Evolutionary conservation across 2,329 filamentous ascomycete genomes (phyloP), one percentile per base, ranked within the genome.

Genomic region (Fusarium protoensiforme): DNA sequence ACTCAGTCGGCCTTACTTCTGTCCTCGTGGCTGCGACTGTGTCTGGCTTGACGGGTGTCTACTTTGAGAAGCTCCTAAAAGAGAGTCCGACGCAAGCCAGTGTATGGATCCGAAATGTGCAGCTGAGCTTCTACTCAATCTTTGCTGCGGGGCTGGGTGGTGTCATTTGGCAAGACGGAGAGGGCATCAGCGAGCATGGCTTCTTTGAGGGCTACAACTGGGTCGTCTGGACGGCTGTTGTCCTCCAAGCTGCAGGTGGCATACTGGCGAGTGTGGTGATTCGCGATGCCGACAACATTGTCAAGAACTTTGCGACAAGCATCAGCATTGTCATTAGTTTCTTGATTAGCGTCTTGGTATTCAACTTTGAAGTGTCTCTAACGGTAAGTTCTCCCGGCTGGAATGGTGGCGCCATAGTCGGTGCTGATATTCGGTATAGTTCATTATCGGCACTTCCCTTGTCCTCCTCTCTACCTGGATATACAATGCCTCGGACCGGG

Each of bases 191-290:
- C 29, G 90, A 92, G 81, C 91, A 94, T 71, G 96, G 96, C 14
- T 97, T 98, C 83, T 98, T 99, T 76, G 92, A 93, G 65, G 96
- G 96, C 4, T 99, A 98, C 84, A 98, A 97, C 80, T 93, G 90
- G 87, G 88, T 96, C 22, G 96, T 98, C 4, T 98, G 95, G 95
- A 87, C 91, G 7, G 93, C 95, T 6, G 93, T 98, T 75, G 80
- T 91, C 7, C 88, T 96, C 67, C 96, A 99, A 81, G 93, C 95
- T 1, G 84, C 92, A 38, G 95, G 95, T 35, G 96, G 96, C 27
- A 89, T 98, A 31, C 85, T 97, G n/a, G 92, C 81, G n/a, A 84
- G 83, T 39, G 74, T 84, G 9, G 82, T 84, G 63, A 84, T 85
- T 59, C 78, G 83, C 38, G 82, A 84, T 67, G 76, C 82, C 9